Percentiles rank a stretch among this genome's conserved stretches.
Evolutionary conservation across 164 flowering plant genomes (phyloP).

Genomic region (Houttuynia cordata): DNA sequence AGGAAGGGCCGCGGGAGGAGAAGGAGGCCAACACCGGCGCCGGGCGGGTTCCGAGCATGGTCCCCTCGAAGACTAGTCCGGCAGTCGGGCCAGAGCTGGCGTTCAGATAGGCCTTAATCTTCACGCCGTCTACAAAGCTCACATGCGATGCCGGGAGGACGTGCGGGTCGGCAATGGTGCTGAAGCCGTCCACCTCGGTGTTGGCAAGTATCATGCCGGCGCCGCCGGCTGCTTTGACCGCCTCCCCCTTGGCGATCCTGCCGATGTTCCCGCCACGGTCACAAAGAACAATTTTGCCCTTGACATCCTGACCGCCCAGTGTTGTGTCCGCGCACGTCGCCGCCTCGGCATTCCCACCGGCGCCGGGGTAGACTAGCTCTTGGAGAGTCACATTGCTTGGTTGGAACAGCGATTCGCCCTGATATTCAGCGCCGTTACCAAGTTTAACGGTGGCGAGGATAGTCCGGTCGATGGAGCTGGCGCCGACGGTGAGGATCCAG

Average conservation of each 20-base stretch:
- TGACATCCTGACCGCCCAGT: conserved; percentile 3
- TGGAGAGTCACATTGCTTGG: background rate
- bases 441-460: background rate
- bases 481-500: conserved; percentile 19
- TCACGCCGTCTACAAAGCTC: conserved; percentile 4
- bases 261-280: conserved; percentile 9
- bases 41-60: conserved; percentile 29
- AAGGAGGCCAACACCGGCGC: conserved; percentile 52
- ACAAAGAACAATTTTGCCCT: conserved; percentile 17
- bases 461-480: conserved; percentile 14
- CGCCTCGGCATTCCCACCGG: background rate
- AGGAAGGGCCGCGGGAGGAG: conserved; percentile 72
- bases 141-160: conserved; percentile 12
- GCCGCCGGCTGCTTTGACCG: conserved; percentile 20
- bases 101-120: conserved; percentile 4
- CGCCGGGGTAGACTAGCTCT: conserved; percentile 8
- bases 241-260: conserved; percentile 13
- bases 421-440: background rate
- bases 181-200: conserved; percentile 5
- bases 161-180: conserved; percentile 13
- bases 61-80: conserved; percentile 11
- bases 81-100: conserved; percentile 10
- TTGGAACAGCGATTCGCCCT: conserved; percentile 5
- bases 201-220: conserved; percentile 19
- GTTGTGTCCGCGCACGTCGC: background rate